Evolutionary conservation across 257 asterid genomes (phyloP), one percentile per base, ranked within the genome.

Genomic region (Ophiorrhiza pumila): DNA sequence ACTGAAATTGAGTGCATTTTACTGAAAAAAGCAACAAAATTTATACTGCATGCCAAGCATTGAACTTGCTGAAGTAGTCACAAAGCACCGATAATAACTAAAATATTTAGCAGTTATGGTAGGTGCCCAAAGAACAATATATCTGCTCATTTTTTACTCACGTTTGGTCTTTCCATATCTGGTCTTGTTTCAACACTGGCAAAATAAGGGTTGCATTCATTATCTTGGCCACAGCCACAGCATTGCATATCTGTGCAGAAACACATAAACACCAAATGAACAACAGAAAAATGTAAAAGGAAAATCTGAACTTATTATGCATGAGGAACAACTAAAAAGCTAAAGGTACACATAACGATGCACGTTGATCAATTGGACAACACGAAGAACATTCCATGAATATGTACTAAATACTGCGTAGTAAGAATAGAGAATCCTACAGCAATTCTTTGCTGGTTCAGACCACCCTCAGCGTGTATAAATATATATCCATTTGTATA

Each of bases 101-200:
- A 11, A 23, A 73, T 14, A 8, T 34, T 71, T 10, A 35, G 34
- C 2, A 50, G 1, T n/a, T 15, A 37, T 37, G 49, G 5, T 20
- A 43, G 62, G 31, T 68, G 22, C 45, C 32, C 49, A 17, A 55
- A 70, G 52, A 70, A 37, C 35, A 17, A 41, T n/a, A n/a, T n/a
- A n/a, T n/a, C n/a, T n/a, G n/a, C n/a, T n/a, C n/a, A n/a, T n/a
- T n/a, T n/a, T n/a, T 77, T 73, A 88, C 99, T 83, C 80, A 92
- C 98, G 99, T 90, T 84, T 92, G 98, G 81, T 95, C 99, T 83
- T 95, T 95, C 99, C 99, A 95, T 76, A 95, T 95, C 91, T 95
- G 99, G 76, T 95, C 99, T 88, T 95, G 99, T 87, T 95, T 95
- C 87, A 95, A 74, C 80, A 92, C 98, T 1, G 99, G 99, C 76